Percentiles rank a stretch among this genome's conserved stretches.
phyloP scores from a whole-genome alignment of 164 flowering plant genomes.

The Cinnamomum chago region DNA sequence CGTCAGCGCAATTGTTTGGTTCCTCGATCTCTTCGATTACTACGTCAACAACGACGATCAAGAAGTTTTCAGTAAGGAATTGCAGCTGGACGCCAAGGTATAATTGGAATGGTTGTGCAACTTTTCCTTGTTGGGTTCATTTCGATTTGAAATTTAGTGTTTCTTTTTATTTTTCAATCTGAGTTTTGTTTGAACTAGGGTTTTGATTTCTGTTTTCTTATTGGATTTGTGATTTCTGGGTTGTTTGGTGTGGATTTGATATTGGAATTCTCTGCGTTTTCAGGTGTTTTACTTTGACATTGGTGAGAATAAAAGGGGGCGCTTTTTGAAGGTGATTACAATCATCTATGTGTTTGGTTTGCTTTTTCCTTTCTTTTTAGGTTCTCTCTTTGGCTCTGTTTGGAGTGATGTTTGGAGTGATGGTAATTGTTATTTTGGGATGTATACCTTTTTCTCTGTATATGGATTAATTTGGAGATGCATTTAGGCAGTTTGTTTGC shows the following conservation, averaged over 20 bases:
- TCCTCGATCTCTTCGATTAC: constrained; percentile 95
- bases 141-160: neutral
- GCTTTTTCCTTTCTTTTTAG: too few species aligned
- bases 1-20: constrained; percentile 78
- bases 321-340: constrained; percentile 77
- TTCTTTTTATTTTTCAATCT: too few species aligned
- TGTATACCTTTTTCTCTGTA: too few species aligned
- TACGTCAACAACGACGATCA: constrained; percentile 73
- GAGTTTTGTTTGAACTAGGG: neutral
- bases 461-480: too few species aligned
- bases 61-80: constrained; percentile 82
- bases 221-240: too few species aligned
- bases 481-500: too few species aligned
- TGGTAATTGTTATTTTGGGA: too few species aligned
- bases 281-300: constrained; percentile 96
- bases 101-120: neutral
- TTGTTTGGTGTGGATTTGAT: too few species aligned
- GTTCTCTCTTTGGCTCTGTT: too few species aligned
- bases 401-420: too few species aligned
- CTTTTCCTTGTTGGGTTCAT: neutral
- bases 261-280: neutral
- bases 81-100: constrained; percentile 92
- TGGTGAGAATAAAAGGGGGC: constrained; percentile 94
- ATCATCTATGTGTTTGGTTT: too few species aligned
- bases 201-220: neutral